phyloP scores from a whole-genome alignment of 352 stramenopile genomes.

The Globisporangium emineosum region DNA sequence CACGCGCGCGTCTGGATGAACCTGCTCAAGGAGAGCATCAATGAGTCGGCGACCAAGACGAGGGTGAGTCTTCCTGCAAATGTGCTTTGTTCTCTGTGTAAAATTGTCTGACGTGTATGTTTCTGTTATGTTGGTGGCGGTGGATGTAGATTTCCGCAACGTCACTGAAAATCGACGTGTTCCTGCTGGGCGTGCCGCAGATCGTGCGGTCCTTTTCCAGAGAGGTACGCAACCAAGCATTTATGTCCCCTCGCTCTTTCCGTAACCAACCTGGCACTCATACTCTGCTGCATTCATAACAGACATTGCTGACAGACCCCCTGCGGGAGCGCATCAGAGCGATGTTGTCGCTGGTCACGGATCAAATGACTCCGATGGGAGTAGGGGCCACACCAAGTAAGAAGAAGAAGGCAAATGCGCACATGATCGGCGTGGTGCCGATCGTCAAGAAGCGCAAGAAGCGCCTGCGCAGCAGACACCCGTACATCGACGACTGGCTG shows the following conservation, averaged over 20 bases:
- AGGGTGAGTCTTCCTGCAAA: conserved; percentile 24
- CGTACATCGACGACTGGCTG: conserved; percentile 74
- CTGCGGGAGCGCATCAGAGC: conserved; percentile 27
- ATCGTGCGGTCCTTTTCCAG: conserved; percentile 35
- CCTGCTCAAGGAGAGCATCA: conserved; percentile 36
- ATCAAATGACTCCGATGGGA: conserved; percentile 28
- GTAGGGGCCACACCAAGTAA: conserved; percentile 9
- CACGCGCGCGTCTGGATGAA: conserved; percentile 35
- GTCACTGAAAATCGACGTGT: conserved; percentile 64
- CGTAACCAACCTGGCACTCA: background rate
- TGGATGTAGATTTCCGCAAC: conserved; percentile 39
- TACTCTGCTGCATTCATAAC: background rate
- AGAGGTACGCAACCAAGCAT: conserved; percentile 26
- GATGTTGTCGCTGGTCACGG: conserved; percentile 38
- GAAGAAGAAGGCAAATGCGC: conserved; percentile 23
- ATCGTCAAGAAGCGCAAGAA: conserved; percentile 54
- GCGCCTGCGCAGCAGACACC: conserved; percentile 59
- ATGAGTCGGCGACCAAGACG: conserved; percentile 38
- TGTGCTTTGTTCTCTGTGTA: background rate
- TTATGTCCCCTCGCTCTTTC: background rate
- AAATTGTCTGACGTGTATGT: background rate
- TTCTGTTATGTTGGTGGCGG: background rate
- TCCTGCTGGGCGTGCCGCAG: conserved; percentile 48
- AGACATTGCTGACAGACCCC: conserved; percentile 26
- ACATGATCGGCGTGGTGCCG: conserved; percentile 49